Percentiles rank a stretch among this genome's conserved stretches.
Evolutionary conservation across 306 rosid species (phyloP).

Genomic region (Begonia fuchsioides): DNA sequence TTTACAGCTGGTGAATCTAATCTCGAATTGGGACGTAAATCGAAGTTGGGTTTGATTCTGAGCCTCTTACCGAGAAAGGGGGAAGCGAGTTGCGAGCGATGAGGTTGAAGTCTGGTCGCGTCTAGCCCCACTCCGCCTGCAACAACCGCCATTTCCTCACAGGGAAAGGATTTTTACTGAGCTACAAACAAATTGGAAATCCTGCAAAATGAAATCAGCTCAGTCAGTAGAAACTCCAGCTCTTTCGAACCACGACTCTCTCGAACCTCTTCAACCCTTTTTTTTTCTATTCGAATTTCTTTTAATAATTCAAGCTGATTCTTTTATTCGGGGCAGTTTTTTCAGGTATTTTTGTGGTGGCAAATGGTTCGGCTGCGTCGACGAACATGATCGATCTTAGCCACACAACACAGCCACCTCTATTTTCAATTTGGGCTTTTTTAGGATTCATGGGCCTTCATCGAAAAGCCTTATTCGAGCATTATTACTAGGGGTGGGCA

Average conservation of each 20-base stretch:
- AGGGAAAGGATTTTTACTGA: slow-evolving; percentile 5
- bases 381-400: neutral
- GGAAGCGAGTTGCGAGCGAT: slow-evolving; percentile 29
- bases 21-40: slow-evolving; percentile 8
- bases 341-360: slow-evolving; percentile 4
- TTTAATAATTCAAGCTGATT: neutral
- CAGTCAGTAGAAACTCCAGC: too few species aligned
- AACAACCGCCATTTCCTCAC: slow-evolving; percentile 16
- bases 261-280: neutral
- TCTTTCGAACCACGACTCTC: neutral
- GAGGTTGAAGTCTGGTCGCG: slow-evolving; percentile 34
- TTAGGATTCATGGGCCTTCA: too few species aligned
- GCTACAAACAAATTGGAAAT: neutral
- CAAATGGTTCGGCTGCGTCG: neutral
- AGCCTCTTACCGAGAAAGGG: slow-evolving; percentile 48
- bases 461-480: too few species aligned
- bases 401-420: neutral
- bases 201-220: too few species aligned
- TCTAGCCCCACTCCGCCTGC: slow-evolving; percentile 37
- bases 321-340: neutral
- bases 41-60: slow-evolving; percentile 16
- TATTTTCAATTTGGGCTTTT: too few species aligned
- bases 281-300: neutral
- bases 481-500: too few species aligned
- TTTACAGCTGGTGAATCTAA: slow-evolving; percentile 21